Percentiles rank a stretch among this genome's conserved stretches.
These are phyloP conservation scores for Rhynchosporium secalis DNA, from an alignment of 2,329 filamentous ascomycete genomes.

Conservation along the genomic window DNA sequence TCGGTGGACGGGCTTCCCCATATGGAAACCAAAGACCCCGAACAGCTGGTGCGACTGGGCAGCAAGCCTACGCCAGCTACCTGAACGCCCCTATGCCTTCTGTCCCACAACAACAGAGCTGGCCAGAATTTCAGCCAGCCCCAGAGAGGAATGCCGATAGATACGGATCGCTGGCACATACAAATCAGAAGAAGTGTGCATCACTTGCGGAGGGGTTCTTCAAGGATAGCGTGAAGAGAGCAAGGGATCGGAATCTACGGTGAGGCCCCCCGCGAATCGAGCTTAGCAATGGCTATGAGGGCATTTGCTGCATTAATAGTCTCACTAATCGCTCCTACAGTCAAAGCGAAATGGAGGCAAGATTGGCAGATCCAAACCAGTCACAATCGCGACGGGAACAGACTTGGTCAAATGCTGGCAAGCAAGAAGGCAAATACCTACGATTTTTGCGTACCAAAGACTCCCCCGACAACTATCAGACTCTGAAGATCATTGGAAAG, in stretches of 20 bases:
- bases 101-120: constrained; percentile 53
- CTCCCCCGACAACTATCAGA: constrained; percentile 90
- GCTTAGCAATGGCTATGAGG: background rate
- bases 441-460: constrained; percentile 93
- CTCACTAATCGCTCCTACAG: constrained; percentile 48
- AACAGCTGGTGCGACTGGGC: constrained; percentile 71
- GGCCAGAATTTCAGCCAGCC: constrained; percentile 73
- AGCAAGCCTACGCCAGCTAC: constrained; percentile 66
- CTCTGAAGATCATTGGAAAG: constrained; percentile 97
- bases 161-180: constrained; percentile 63
- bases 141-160: constrained; percentile 87
- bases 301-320: background rate
- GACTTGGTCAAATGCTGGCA: constrained; percentile 80
- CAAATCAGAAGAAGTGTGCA: constrained; percentile 70
- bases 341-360: constrained; percentile 87
- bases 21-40: constrained; percentile 76
- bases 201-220: constrained; percentile 86
- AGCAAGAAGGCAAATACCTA: constrained; percentile 88
- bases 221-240: constrained; percentile 96
- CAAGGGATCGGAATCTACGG: constrained; percentile 92
- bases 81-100: constrained; percentile 67
- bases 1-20: constrained; percentile 70
- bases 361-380: constrained; percentile 75
- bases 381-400: constrained; percentile 76
- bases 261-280: constrained; percentile 44